Evolutionary conservation across 306 rosid species (phyloP), one percentile per base, ranked within the genome.

Genomic region (Benincasa hispida): DNA sequence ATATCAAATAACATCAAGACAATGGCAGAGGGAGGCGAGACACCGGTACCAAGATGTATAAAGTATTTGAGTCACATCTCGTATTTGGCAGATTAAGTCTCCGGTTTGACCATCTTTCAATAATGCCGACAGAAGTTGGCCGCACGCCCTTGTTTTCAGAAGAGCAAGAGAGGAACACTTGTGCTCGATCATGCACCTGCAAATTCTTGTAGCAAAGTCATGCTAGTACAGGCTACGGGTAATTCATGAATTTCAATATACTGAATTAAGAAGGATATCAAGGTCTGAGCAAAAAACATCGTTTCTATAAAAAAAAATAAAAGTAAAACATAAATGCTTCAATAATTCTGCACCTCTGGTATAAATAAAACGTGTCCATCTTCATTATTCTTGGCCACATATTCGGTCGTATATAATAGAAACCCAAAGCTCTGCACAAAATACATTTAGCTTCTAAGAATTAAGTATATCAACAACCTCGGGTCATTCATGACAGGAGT

Each of bases 151-250:
- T 82, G 77, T 81, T 81, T 79, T 80, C 81, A 37, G 90, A 80
- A 76, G 89, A 84, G 78, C 97, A 91, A 61, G 86, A 83, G 61
- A 90, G 61, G 74, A 94, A 89, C 57, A 94, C 91, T 82, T 94
- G 97, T 81, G 96, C 98, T 81, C 98, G 90, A 90, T 94, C 98
- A 84, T 87, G 91, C 82, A 94, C 83, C 98, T 94, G 91, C 85
- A 82, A 53, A 41, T 12, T 27, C 22, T 37, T 22, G 61, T 76
- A 59, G n/a, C 17, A 39, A 60, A 76, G 72, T 42, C 58, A 3
- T 17, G 57, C 56, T 67, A 37, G 74, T 67, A 21, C 11, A 41
- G 0, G 34, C 74, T 24, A 67, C n/a, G 4, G 34, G 19, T 37
- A 18, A 15, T 24, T 45, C 74, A 70, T 69, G 75, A 69, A 24